Base-by-base conservation (phyloP, 805 yeast genomes). In the Wickerhamiella cacticola region DNA sequence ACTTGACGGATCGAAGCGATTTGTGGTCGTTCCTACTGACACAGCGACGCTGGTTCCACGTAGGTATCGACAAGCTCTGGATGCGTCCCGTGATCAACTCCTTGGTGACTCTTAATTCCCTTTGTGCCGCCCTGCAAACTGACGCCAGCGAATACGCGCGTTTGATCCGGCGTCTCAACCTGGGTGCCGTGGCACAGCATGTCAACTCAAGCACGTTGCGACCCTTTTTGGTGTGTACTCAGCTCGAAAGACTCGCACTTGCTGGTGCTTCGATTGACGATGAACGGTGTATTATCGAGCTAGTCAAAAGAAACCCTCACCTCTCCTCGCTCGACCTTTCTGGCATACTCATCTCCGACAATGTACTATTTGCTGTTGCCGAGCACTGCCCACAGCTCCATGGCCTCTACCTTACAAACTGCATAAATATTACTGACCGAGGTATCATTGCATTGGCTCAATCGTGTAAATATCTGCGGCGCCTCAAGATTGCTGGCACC, bases 381-480 rank as follows among this genome's bases (percentile, higher is more conserved):
- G 59, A 60, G 7, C 72, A 76, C 57, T 88, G 96, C 63, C 73
- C 75, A 31, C 68, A 89, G 41, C 69, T 89, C 40, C 96, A 89
- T 65, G 96, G 96, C 1, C 68, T 88, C 41, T 88, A 87, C 61
- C 92, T 92, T 0, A 88, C 95, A 1, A 84, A 83, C 5, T 87
- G 96, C 49, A 75, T 75, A 31, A 64, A 68, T n/a, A 79, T 89
- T 2, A 70, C 82, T 5, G 83, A 82, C 52, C 66, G 59, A 3
- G 82, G 89, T 1, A 71, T 89, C 10, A 56, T 75, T 26, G 64
- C 65, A 31, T 68, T 88, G 50, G 72, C 85, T 10, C 57, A 65
- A 26, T 69, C 71, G 28, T 85, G 96, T 50, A 82, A 82, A 1
- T 70, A 78, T 71, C 68, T 89, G 53, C 85, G 87, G 59, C 72